Evolutionary conservation across 1,139 yeast genomes (phyloP).

Genomic region (Diutina siamensis): DNA sequence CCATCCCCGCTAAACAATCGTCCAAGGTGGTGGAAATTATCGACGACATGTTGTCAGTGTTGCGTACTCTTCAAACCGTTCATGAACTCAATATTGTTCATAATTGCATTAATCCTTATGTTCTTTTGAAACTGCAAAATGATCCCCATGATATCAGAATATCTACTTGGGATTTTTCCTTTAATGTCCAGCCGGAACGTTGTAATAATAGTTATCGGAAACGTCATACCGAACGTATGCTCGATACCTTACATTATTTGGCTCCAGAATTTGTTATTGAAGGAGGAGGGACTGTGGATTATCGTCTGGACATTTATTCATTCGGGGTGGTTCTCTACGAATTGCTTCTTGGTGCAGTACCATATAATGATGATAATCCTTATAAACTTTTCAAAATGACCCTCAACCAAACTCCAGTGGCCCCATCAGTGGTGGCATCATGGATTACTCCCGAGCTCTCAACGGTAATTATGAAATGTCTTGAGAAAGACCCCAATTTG

Average conservation of each 20-base stretch:
- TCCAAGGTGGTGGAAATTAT: constrained; percentile 21
- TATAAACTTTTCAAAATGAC: constrained; percentile 31
- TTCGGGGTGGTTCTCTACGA: constrained; percentile 42
- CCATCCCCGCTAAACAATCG: constrained; percentile 13
- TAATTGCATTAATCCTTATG: constrained; percentile 33
- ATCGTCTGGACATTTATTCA: constrained; percentile 40
- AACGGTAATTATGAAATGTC: constrained; percentile 29
- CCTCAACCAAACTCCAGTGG: constrained; percentile 28
- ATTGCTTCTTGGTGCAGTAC: constrained; percentile 32
- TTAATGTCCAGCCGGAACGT: constrained; percentile 33
- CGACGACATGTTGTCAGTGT: constrained; percentile 20
- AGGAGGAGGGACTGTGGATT: constrained; percentile 30
- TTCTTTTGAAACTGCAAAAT: constrained; percentile 20
- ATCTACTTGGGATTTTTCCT: constrained; percentile 42
- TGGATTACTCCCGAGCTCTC: constrained; percentile 29
- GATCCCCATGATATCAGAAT: constrained; percentile 17
- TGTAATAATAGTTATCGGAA: constrained; percentile 23
- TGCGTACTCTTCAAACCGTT: constrained; percentile 24
- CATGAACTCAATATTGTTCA: constrained; percentile 39
- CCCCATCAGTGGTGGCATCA: constrained; percentile 25
- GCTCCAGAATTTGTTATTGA: constrained; percentile 43
- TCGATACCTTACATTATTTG: constrained; percentile 34
- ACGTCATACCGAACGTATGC: constrained; percentile 18
- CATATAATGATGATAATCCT: constrained; percentile 33
- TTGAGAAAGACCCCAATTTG: constrained; percentile 31